Conservation (phyloP, 2,329 filamentous ascomycete genomes). For the Mycosphaerelloides madeirae region DNA sequence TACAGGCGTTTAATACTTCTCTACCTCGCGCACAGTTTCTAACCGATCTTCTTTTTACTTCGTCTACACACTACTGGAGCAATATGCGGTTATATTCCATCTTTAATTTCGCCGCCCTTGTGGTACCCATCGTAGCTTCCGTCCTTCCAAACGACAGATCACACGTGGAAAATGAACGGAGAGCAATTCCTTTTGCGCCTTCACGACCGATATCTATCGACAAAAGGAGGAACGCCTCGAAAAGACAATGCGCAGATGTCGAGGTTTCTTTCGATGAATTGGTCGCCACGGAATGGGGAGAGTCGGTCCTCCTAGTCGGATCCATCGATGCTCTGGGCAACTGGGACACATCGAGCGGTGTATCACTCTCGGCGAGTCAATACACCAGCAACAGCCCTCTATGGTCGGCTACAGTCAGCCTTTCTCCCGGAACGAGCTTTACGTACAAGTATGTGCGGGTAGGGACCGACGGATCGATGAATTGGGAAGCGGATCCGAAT, state of each 20-base stretch:
- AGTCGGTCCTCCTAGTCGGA: slow-evolving; percentile 63
- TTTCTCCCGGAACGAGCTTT: slow-evolving; percentile 54
- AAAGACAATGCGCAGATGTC: slow-evolving; percentile 5
- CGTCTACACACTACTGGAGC: neutral
- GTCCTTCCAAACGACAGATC: neutral
- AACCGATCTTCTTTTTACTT: neutral
- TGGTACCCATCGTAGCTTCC: slow-evolving; percentile 4
- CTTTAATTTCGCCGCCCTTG: slow-evolving; percentile 6
- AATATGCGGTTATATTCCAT: slow-evolving; percentile 9
- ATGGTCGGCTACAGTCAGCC: slow-evolving; percentile 55
- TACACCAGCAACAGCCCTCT: slow-evolving; percentile 59
- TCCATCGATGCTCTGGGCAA: slow-evolving; percentile 54
- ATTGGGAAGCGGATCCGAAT: slow-evolving; percentile 60
- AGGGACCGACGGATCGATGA: slow-evolving; percentile 49
- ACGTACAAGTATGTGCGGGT: slow-evolving; percentile 60
- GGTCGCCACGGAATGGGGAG: slow-evolving; percentile 55
- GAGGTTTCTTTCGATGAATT: slow-evolving; percentile 58
- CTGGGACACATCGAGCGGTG: slow-evolving; percentile 54
- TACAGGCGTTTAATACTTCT: neutral
- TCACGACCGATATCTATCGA: slow-evolving; percentile 6
- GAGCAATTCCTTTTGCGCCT: slow-evolving; percentile 3
- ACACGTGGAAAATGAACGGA: neutral
- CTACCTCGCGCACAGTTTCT: too few species aligned
- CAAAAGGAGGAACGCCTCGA: neutral
- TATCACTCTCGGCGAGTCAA: slow-evolving; percentile 53